phyloP scores from a whole-genome alignment of 306 rosid species.

The Casuarina equisetifolia region DNA sequence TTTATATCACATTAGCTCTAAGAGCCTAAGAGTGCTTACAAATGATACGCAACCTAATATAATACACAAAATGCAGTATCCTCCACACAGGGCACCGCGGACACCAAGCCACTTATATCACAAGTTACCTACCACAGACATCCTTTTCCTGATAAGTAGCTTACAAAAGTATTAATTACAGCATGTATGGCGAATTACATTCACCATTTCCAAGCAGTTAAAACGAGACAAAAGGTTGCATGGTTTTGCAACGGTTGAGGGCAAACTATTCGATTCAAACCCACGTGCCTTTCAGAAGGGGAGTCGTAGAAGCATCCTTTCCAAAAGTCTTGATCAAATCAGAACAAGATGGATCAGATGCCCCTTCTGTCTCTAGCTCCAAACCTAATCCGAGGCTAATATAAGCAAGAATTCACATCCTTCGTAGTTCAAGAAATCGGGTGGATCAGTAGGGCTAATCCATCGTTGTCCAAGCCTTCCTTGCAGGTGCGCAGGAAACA shows the following conservation, averaged over 20 bases:
- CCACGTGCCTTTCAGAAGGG: slow-evolving; percentile 61
- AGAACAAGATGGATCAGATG: slow-evolving; percentile 35
- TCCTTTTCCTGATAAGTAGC: too few relatives aligned
- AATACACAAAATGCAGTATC: too few relatives aligned
- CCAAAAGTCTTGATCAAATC: slow-evolving; percentile 59
- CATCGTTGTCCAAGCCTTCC: slow-evolving; percentile 36
- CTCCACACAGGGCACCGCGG: too few relatives aligned
- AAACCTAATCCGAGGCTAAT: slow-evolving; percentile 59
- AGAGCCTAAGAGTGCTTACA: too few relatives aligned
- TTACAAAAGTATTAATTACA: too few relatives aligned
- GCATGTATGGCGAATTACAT: too few relatives aligned
- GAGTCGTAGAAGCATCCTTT: slow-evolving; percentile 29
- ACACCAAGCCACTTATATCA: too few relatives aligned
- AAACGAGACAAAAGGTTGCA: not conserved
- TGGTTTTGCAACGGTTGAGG: not conserved
- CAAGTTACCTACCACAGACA: too few relatives aligned
- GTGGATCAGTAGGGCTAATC: slow-evolving; percentile 42
- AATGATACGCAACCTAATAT: too few relatives aligned
- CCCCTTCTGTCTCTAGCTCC: slow-evolving; percentile 35
- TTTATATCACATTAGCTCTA: too few relatives aligned
- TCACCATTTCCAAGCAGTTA: not conserved
- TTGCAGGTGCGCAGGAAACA: slow-evolving; percentile 59
- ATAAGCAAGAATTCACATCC: slow-evolving; percentile 69
- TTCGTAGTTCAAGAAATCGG: slow-evolving; percentile 56
- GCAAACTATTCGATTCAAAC: slow-evolving; percentile 16